phyloP scores from a whole-genome alignment of 2,329 filamentous ascomycete species.

The Epichloe gansuensis region DNA sequence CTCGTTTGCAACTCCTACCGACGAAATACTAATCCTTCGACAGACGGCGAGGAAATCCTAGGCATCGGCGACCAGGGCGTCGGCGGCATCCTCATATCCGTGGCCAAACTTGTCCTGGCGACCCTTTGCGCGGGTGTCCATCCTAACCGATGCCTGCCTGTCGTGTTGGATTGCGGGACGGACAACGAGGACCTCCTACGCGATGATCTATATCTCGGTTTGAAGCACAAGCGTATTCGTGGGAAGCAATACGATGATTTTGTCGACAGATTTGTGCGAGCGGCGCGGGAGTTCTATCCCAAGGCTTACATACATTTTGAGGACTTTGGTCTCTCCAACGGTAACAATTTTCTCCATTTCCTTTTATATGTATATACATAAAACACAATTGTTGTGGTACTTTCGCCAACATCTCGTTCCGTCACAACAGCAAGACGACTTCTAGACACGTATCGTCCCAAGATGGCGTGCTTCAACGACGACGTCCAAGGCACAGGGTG shows the following conservation, averaged over 20 bases:
- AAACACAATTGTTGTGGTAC: neutral
- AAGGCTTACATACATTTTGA: slow-evolving; percentile 81
- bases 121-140: slow-evolving; percentile 82
- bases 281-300: slow-evolving; percentile 58
- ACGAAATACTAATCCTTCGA: neutral
- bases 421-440: slow-evolving; percentile 48
- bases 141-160: slow-evolving; percentile 63
- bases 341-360: slow-evolving; percentile 20
- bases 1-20: neutral
- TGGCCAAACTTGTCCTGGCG: slow-evolving; percentile 72
- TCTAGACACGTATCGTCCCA: slow-evolving; percentile 59
- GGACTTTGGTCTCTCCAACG: slow-evolving; percentile 70
- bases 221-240: slow-evolving; percentile 51
- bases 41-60: slow-evolving; percentile 58
- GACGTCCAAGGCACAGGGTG: slow-evolving; percentile 85
- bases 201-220: slow-evolving; percentile 69
- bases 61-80: slow-evolving; percentile 85
- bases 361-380: too few species aligned
- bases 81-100: slow-evolving; percentile 71
- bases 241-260: slow-evolving; percentile 68
- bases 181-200: slow-evolving; percentile 64
- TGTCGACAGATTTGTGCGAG: slow-evolving; percentile 60
- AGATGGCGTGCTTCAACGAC: slow-evolving; percentile 81
- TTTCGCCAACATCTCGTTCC: neutral
- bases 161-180: slow-evolving; percentile 78